Evolutionary conservation across 371 early-diverging fungal genomes (phyloP).

Genomic region (Thermomucor indicae-seudaticae): DNA sequence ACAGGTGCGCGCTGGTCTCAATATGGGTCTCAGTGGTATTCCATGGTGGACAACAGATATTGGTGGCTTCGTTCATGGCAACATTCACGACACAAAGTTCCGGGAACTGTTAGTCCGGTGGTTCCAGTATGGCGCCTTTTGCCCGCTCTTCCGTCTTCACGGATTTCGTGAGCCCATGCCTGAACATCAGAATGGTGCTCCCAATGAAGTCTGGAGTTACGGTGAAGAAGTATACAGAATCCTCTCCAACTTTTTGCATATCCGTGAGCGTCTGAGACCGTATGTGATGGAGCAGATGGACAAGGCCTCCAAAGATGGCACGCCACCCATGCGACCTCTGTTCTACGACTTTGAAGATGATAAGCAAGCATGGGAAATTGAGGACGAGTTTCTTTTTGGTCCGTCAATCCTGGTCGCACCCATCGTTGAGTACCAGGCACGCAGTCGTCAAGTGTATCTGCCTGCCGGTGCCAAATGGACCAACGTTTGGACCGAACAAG

Average conservation of each 20-base stretch:
- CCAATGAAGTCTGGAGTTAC: constrained; percentile 13
- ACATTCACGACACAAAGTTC: constrained; percentile 13
- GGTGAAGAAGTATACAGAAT: constrained; percentile 14
- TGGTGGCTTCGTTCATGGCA: constrained; percentile 20
- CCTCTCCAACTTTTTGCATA: constrained; percentile 11
- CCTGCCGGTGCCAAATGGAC: constrained; percentile 33
- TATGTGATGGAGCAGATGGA: constrained; percentile 15
- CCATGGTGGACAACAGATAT: constrained; percentile 21
- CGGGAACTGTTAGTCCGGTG: constrained; percentile 14
- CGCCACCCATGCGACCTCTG: constrained; percentile 47
- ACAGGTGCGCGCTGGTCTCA: constrained; percentile 17
- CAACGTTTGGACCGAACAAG: constrained; percentile 37
- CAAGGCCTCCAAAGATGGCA: constrained; percentile 22
- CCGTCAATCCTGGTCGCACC: constrained; percentile 36
- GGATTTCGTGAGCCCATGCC: constrained; percentile 15
- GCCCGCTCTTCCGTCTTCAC: constrained; percentile 17
- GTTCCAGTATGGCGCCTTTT: constrained; percentile 20
- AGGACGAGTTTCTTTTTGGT: constrained; percentile 36
- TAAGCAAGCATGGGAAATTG: constrained; percentile 14
- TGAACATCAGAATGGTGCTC: constrained; percentile 11
- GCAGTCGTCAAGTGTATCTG: constrained; percentile 39
- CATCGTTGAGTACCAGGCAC: constrained; percentile 21
- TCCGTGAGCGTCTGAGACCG: constrained; percentile 13
- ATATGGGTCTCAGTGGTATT: constrained; percentile 14
- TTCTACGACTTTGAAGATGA: constrained; percentile 47